Evolutionary conservation across 202 grass and related monocot species (phyloP), one percentile per base, ranked within the genome.

Genomic region (Carex arenaria): DNA sequence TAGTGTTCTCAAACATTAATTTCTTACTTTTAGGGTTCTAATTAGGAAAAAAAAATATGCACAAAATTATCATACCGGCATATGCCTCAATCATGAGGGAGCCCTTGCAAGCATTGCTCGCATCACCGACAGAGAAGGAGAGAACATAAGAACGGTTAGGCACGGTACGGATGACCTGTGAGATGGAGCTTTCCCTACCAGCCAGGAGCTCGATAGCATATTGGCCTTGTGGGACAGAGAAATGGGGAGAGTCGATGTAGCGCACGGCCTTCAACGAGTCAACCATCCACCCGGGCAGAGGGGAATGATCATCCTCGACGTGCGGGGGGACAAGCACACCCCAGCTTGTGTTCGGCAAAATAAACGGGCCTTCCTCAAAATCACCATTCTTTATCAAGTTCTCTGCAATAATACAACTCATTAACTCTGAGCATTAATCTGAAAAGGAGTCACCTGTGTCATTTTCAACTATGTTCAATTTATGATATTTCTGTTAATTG

Each of bases 281-380:
- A 43, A 97, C 88, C 86, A 88, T 97, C 94, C 94, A 97, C 10
- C 94, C 94, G 0, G 94, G 88, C 19, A 93, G 63, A 38, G 94
- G 88, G 42, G 90, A 94, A 87, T 92, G 91, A 4, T 90, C 90
- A 31, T 97, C 94, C 22, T 85, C 91, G 40, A 73, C 43, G 2
- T 49, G 10, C 13, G 94, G 71, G 12, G 94, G 94, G 59, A 97
- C 75, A 22, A 97, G 86, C 69, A 97, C 94, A 3, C 94, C 94
- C 85, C 90, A 92, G 19, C 20, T 90, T 0, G 88, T 90, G 61
- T 86, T 91, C 59, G 94, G 91, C 83, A 94, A 78, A 54, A 97
- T 94, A 89, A 90, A 90, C 0, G 94, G 94, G 0, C 94, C 94
- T 68, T 94, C 91, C 89, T 97, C 94, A 68, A 97, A 94, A 59